These are phyloP conservation scores for Exsudoporus frostii DNA, from an alignment of 768 basidiomycete species.

Conservation along the genomic window DNA sequence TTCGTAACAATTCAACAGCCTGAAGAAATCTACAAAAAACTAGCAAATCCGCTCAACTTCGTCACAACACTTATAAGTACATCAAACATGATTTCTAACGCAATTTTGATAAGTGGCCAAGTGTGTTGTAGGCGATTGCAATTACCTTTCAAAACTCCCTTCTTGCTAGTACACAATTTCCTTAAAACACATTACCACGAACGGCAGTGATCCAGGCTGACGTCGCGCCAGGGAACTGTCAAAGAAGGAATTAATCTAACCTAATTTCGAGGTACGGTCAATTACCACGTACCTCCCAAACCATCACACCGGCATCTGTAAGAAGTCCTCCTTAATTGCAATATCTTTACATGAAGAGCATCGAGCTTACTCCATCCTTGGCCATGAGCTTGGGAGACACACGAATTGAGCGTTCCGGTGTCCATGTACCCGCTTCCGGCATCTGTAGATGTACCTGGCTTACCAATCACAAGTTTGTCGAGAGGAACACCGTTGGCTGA, in stretches of 20 bases:
- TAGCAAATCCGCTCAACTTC: no score
- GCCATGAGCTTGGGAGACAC: conserved; percentile 51
- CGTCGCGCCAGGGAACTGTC: conserved; percentile 36
- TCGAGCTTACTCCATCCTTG: conserved; percentile 13
- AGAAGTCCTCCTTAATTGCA: background rate
- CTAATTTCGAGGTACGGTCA: background rate
- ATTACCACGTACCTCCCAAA: conserved; percentile 33
- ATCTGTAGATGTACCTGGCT: conserved; percentile 50
- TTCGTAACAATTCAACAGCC: no score
- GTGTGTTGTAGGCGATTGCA: no score
- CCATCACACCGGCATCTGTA: conserved; percentile 40
- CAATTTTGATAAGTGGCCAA: no score
- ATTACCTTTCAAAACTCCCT: background rate
- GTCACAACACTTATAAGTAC: no score
- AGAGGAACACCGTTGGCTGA: conserved; percentile 52
- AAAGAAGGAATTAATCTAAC: background rate
- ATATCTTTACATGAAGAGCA: background rate
- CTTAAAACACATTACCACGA: conserved; percentile 6
- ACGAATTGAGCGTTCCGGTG: conserved; percentile 51
- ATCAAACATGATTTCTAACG: no score
- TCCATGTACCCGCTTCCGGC: conserved; percentile 58
- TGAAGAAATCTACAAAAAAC: no score
- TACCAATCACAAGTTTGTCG: conserved; percentile 73
- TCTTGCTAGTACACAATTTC: background rate
- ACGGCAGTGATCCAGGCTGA: conserved; percentile 34